Conservation (phyloP, 495 filamentous ascomycete genomes). For the Glonium stellatum region DNA sequence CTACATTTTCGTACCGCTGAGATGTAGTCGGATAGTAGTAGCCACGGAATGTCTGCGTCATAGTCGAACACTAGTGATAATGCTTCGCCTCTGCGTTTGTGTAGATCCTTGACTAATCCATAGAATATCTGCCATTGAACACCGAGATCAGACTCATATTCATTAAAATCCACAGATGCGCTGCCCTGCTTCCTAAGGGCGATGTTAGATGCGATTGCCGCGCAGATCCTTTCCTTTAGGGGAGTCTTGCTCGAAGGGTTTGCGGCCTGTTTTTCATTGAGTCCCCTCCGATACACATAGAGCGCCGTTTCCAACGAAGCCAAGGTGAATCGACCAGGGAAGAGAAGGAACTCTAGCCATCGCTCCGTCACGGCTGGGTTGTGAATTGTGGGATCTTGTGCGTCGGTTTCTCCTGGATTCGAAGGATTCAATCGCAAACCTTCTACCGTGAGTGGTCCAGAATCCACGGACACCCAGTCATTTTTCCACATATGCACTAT, state of each 20-base stretch:
- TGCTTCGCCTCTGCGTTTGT: constrained; percentile 74
- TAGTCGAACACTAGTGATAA: constrained; percentile 68
- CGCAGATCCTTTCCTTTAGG: constrained; percentile 61
- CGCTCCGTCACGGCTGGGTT: constrained; percentile 22
- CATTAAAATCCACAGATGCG: constrained; percentile 63
- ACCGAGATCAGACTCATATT: constrained; percentile 62
- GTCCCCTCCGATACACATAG: constrained; percentile 49
- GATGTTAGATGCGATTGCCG: constrained; percentile 58
- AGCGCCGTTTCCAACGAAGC: constrained; percentile 79
- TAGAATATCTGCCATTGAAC: constrained; percentile 87
- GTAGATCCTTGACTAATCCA: constrained; percentile 74
- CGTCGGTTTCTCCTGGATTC: constrained; percentile 29
- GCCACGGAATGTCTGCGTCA: constrained; percentile 66
- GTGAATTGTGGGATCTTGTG: background rate
- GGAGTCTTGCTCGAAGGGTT: constrained; percentile 39
- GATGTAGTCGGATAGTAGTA: constrained; percentile 70
- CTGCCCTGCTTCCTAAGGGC: constrained; percentile 52
- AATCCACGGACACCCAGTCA: constrained; percentile 63
- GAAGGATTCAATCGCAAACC: constrained; percentile 21
- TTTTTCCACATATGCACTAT: constrained; percentile 53
- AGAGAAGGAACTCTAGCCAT: constrained; percentile 58
- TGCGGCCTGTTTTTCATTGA: constrained; percentile 6
- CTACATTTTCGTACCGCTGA: constrained; percentile 73
- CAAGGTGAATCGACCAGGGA: constrained; percentile 67
- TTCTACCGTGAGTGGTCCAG: constrained; percentile 30